Percentiles rank a stretch among this genome's conserved stretches.
These are phyloP conservation scores for Xylariaceae sp. DNA, from an alignment of 2,329 filamentous ascomycete genomes.

Conservation along the genomic window DNA sequence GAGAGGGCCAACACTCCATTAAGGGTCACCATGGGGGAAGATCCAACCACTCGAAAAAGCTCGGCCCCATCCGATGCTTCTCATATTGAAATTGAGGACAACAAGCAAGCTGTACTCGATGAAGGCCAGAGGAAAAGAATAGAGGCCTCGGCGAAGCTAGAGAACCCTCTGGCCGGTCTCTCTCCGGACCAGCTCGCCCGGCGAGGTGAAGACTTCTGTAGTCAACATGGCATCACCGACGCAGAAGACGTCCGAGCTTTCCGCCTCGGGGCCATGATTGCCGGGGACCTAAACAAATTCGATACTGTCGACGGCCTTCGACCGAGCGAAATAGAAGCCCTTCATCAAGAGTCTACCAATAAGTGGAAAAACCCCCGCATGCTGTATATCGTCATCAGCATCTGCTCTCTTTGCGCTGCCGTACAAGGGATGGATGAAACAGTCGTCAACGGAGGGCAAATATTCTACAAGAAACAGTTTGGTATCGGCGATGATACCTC, in stretches of 20 bases:
- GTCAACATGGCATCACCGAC: conserved; percentile 47
- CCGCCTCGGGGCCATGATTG: conserved; percentile 53
- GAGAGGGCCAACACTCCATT: not conserved
- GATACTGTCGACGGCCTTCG: conserved; percentile 48
- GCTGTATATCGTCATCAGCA: conserved; percentile 59
- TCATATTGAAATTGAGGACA: conserved; percentile 27
- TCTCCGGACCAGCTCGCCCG: conserved; percentile 42
- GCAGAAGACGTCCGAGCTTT: conserved; percentile 55
- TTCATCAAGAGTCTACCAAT: conserved; percentile 57
- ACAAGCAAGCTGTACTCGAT: conserved; percentile 20
- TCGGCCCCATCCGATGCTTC: conserved; percentile 26
- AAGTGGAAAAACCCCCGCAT: conserved; percentile 64
- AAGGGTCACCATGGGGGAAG: not conserved
- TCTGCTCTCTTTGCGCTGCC: conserved; percentile 45
- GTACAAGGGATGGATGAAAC: conserved; percentile 70
- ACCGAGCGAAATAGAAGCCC: conserved; percentile 49
- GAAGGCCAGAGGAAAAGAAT: conserved; percentile 29
- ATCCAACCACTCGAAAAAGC: conserved; percentile 19
- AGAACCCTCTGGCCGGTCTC: conserved; percentile 39
- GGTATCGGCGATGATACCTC: conserved; percentile 49
- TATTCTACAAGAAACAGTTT: conserved; percentile 58
- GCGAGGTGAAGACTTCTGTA: conserved; percentile 54
- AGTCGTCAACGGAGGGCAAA: conserved; percentile 62
- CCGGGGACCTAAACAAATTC: conserved; percentile 46
- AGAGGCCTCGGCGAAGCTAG: conserved; percentile 35